Conservation (phyloP, 202 grass and related monocot genomes). For the Bolboschoenoplectus hybrid region DNA sequence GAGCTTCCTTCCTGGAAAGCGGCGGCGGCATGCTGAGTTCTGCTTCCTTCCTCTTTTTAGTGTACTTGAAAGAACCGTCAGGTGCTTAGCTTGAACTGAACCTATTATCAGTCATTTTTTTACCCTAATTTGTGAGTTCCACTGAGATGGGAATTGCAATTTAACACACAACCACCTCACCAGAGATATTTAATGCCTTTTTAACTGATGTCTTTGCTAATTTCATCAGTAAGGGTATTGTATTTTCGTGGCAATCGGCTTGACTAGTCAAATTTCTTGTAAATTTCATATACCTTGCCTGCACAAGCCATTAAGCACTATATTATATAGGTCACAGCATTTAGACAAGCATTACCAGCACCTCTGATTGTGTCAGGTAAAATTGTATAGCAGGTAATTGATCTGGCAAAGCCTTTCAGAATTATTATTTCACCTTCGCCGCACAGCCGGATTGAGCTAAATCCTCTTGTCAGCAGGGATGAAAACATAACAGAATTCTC, state of each 20-base stretch:
- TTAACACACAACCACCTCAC: background rate
- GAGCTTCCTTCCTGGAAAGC: background rate
- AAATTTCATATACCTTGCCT: background rate
- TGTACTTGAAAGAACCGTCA: background rate
- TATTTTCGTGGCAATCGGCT: background rate
- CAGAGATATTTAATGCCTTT: background rate
- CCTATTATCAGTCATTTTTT: background rate
- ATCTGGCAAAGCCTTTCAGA: background rate
- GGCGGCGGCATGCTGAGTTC: background rate
- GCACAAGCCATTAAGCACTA: background rate
- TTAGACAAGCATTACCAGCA: too few relatives aligned
- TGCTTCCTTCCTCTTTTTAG: background rate
- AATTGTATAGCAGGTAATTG: background rate
- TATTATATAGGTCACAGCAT: too few relatives aligned
- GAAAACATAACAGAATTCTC: too few relatives aligned
- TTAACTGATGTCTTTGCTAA: background rate
- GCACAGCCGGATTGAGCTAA: background rate
- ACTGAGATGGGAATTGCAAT: background rate
- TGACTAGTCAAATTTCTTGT: background rate
- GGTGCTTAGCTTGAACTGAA: background rate
- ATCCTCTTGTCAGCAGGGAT: background rate
- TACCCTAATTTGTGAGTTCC: background rate
- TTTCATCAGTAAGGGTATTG: background rate
- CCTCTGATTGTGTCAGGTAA: background rate
- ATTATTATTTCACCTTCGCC: background rate